Percentiles rank a stretch among this genome's conserved stretches.
Conservation (phyloP, 352 stramenopile genomes). For the Globisporangium paddicum region DNA sequence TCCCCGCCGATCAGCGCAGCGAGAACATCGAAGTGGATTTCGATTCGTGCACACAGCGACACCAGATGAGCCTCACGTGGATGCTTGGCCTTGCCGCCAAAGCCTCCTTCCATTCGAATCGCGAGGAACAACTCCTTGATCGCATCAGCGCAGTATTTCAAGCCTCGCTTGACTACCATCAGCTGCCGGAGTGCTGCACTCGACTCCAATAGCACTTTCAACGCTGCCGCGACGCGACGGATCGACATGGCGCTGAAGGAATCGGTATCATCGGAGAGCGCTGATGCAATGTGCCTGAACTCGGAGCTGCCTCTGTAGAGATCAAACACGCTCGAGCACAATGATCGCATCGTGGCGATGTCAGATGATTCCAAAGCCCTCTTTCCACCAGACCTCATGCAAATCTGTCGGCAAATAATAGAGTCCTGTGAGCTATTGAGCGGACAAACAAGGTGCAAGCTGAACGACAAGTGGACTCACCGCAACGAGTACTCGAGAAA, state of each 20-base stretch:
- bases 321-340: slow-evolving; percentile 35
- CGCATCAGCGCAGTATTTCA: slow-evolving; percentile 26
- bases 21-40: slow-evolving; percentile 48
- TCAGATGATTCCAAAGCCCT: slow-evolving; percentile 15
- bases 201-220: slow-evolving; percentile 38
- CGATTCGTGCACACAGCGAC: slow-evolving; percentile 32
- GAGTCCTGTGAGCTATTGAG: not conserved
- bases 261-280: not conserved
- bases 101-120: slow-evolving; percentile 45
- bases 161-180: slow-evolving; percentile 27
- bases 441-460: too few relatives aligned
- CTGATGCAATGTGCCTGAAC: slow-evolving; percentile 1
- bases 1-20: slow-evolving; percentile 36
- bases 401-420: slow-evolving; percentile 3
- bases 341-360: slow-evolving; percentile 8
- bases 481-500: slow-evolving; percentile 27
- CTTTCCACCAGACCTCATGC: not conserved
- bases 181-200: slow-evolving; percentile 20
- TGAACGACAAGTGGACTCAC: slow-evolving; percentile 17
- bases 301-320: slow-evolving; percentile 30
- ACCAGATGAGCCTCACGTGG: slow-evolving; percentile 27
- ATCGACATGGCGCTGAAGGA: not conserved
- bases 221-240: slow-evolving; percentile 20
- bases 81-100: slow-evolving; percentile 31
- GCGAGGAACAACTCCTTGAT: slow-evolving; percentile 44